These are phyloP conservation scores for Mycena latifolia DNA, from an alignment of 768 basidiomycete genomes.

Conservation along the genomic window DNA sequence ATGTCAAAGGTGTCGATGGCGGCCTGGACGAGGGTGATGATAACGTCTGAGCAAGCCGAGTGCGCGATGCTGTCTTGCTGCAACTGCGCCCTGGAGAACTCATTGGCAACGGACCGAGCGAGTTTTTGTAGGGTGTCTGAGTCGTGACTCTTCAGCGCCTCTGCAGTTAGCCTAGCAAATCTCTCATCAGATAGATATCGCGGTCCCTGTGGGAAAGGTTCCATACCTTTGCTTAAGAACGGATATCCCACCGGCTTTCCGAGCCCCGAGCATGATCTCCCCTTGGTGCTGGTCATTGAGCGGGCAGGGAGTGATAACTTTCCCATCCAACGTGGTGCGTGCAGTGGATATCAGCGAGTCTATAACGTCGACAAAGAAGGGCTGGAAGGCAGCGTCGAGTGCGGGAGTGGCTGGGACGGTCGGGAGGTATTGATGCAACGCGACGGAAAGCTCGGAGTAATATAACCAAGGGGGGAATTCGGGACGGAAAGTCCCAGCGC, in stretches of 20 bases:
- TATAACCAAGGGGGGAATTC: conserved; percentile 28
- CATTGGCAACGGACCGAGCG: background rate
- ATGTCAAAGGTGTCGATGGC: background rate
- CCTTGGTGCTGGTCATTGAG: conserved; percentile 8
- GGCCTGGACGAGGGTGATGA: conserved; percentile 6
- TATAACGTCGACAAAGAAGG: conserved; percentile 30
- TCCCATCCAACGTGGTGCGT: conserved; percentile 6
- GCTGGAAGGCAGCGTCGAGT: conserved; percentile 1
- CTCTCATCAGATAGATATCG: conserved; percentile 1
- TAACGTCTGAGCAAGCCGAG: conserved; percentile 1
- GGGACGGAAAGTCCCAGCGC: background rate
- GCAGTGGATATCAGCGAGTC: conserved; percentile 15
- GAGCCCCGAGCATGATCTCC: conserved; percentile 14
- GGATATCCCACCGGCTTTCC: conserved; percentile 19
- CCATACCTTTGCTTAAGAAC: conserved; percentile 27
- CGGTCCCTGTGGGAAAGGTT: too few species aligned
- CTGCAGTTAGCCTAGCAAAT: conserved; percentile 19
- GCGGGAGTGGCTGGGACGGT: background rate
- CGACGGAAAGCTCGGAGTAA: conserved; percentile 20
- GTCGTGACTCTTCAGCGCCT: conserved; percentile 19
- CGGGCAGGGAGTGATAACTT: conserved; percentile 17
- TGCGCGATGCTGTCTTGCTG: background rate
- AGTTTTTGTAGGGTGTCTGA: conserved; percentile 6
- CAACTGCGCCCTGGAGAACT: conserved; percentile 13
- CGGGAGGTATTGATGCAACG: conserved; percentile 2